These are phyloP conservation scores for Tetradesmus obliquus DNA, from an alignment of 139 green algal genomes.

Conservation along the genomic window DNA sequence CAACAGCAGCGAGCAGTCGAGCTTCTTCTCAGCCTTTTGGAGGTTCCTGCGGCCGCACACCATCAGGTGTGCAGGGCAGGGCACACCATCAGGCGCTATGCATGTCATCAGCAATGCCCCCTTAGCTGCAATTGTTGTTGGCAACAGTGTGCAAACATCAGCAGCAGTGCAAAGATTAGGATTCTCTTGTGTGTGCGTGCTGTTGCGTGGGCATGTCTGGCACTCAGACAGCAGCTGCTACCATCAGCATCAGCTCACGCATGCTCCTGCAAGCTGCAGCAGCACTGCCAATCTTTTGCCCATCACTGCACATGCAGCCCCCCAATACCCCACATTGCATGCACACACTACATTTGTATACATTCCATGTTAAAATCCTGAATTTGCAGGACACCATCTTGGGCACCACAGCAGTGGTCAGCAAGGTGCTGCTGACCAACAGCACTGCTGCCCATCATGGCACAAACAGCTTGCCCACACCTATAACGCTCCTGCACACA, in stretches of 20 bases:
- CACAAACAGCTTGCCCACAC: not conserved
- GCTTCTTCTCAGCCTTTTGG: conserved; percentile 93
- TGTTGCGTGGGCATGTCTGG: no score
- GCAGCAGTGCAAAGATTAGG: no score
- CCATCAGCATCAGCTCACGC: no score
- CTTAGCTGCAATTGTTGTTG: no score
- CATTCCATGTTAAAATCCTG: not conserved
- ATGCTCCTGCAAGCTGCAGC: no score
- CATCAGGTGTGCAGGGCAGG: conserved; percentile 69
- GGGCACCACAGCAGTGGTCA: conserved; percentile 84
- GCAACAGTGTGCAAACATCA: no score
- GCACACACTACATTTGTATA: no score
- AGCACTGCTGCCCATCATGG: conserved; percentile 38
- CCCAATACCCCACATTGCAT: not conserved
- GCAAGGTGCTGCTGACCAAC: conserved; percentile 75
- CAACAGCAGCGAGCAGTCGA: conserved; percentile 1
- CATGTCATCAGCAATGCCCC: conserved; percentile 12
- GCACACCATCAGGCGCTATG: conserved; percentile 57
- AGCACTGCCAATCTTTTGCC: no score
- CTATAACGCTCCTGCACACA: not conserved
- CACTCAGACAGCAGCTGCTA: no score
- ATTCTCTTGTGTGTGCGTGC: no score
- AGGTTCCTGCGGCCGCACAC: conserved; percentile 98
- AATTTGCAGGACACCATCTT: conserved; percentile 78
- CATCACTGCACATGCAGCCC: no score